Base-by-base conservation (phyloP, 2,329 filamentous ascomycete species). In the Xylariaceae sp. region DNA sequence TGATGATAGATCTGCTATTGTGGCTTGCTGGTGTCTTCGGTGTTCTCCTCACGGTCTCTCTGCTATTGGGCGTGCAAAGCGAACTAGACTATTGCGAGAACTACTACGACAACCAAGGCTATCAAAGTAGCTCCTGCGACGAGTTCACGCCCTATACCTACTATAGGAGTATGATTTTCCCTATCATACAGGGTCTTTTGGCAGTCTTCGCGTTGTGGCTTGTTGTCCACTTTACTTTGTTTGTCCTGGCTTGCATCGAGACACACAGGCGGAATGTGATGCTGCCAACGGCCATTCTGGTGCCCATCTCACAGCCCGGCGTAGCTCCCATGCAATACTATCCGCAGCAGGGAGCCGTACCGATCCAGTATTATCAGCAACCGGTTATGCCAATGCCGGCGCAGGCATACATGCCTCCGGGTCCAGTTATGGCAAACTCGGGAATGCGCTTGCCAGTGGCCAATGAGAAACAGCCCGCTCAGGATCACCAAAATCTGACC, bases 191-290 rank as follows among this genome's bases (percentile, higher is more conserved):
- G 32, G 58, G 58, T 27, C 31, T 96, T 27, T 76, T 96, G 58
- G 81, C 85, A 5, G 87, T 97, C 62, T 81, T 89, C 32, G 86
- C 82, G 19, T 71, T 86, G 38, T 87, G 90, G 0, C 80, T 90
- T 59, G 74, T 96, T 48, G 77, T 91, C 32, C 94, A 96, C 62
- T 81, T 96, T 57, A 77, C 82, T 39, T 97, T 94, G 6, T 92
- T 90, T 70, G 83, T 65, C 11, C 33, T 64, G 19, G 63, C 62
- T 14, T 66, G 63, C 52, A 58, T 65, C 53, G 63, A 66, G 31
- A 64, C 63, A 9, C 58, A 64, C 39, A 62, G 54, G 47, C 62
- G 62, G 18, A 66, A 66, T 45, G 10, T 42, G 11, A 35, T 62
- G 47, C 51, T 49, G 1, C 42, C 43, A 18, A 18, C 46, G 5